These are phyloP conservation scores for Allantophomopsis cytisporea DNA, from an alignment of 2,329 filamentous ascomycete species.

Conservation along the genomic window DNA sequence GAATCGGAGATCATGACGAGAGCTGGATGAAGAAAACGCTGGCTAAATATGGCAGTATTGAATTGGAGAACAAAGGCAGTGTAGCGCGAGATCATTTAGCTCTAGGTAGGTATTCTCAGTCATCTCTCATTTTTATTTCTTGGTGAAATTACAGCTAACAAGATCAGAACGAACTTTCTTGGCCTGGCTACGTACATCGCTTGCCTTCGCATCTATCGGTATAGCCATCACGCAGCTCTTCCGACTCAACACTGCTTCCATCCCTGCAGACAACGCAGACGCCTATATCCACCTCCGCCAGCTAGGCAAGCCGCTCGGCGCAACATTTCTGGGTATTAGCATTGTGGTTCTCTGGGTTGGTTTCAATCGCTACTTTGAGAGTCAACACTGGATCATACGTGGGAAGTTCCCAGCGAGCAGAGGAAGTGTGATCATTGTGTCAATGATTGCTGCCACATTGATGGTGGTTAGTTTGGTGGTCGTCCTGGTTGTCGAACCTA, in stretches of 20 bases:
- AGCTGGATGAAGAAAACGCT: constrained; percentile 38
- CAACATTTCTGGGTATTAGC: constrained; percentile 63
- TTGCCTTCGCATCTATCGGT: constrained; percentile 71
- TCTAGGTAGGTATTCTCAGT: constrained; percentile 38
- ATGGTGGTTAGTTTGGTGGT: constrained; percentile 47
- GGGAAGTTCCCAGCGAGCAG: constrained; percentile 72
- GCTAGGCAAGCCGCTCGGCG: constrained; percentile 61
- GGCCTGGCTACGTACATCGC: constrained; percentile 71
- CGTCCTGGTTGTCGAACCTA: constrained; percentile 38
- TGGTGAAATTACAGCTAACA: neutral
- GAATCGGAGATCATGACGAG: constrained; percentile 15
- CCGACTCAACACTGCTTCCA: constrained; percentile 55
- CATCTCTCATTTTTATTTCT: neutral
- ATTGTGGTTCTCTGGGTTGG: constrained; percentile 65
- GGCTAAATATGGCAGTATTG: constrained; percentile 37
- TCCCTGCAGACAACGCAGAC: constrained; percentile 20
- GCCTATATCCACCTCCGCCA: constrained; percentile 33
- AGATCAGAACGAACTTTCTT: constrained; percentile 65
- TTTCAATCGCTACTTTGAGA: constrained; percentile 66
- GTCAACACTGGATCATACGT: constrained; percentile 65
- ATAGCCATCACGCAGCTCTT: constrained; percentile 78
- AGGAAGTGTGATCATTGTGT: constrained; percentile 59
- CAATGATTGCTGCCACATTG: constrained; percentile 47
- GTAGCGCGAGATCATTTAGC: constrained; percentile 74
- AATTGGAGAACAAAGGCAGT: constrained; percentile 76